Evolutionary conservation across 495 filamentous ascomycete genomes (phyloP), one percentile per base, ranked within the genome.

Genomic region (Staphylotrichum tortipilum): DNA sequence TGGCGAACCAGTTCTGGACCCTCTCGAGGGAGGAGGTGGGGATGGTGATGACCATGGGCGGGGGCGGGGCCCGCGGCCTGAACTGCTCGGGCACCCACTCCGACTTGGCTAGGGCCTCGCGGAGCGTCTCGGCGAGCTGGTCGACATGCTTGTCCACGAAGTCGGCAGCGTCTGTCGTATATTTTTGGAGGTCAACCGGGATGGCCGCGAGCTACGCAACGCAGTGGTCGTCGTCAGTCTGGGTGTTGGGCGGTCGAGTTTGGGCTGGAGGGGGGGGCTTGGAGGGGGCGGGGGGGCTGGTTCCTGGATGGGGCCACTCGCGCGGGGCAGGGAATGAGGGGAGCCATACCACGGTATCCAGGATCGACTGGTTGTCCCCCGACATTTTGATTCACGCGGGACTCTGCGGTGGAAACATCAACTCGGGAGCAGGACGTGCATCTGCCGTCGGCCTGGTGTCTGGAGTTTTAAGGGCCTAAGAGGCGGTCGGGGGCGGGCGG

Each of bases 111-210:
- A 90, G 63, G 0, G 76, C 70, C 33, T 87, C 79, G 51, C 83
- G 74, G 28, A 92, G 60, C 19, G 64, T 65, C 11, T 68, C 69
- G 18, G 89, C 82, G 29, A 83, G 79, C 44, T 73, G 64, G 55
- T 94, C 86, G 63, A 91, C 79, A 42, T 86, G 76, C 37, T 75
- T 74, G 61, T 95, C 85, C 64, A 94, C 79, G 34, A 81, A 81
- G 47, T 89, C 83, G 51, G 86, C 86, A 52, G 86, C 78, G 24
- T 82, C 50, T 7, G 10, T 3, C 8, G 52, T 49, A 53, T 61
- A 61, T 14, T 54, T 53, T 17, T 48, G 53, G 69, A 90, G 77
- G 56, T 88, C 81, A 67, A 79, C 75, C 33, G 85, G 82, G 47
- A 90, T 77, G 44, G 78, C 82, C 52, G 82, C 77, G 35, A 90